Evolutionary conservation across 73 alveolate genomes (phyloP).

Genomic region (Symbiodinium pilosum): DNA sequence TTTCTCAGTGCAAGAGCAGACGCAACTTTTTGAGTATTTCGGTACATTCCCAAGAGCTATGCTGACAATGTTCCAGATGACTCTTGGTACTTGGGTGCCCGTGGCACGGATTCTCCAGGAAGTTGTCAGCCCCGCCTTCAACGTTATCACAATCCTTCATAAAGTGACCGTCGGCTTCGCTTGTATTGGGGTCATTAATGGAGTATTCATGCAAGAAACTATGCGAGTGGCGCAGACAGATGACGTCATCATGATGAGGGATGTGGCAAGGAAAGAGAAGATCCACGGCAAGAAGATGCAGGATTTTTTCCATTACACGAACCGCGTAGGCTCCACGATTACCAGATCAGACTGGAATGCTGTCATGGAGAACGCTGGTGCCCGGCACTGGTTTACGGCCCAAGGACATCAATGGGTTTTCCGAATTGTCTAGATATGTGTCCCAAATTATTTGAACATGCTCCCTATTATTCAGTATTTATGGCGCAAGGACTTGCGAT

Average conservation of each 20-base stretch:
- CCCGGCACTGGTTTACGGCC: conserved; percentile 86
- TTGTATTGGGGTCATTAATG: conserved; percentile 30
- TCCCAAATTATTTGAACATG: too few relatives aligned
- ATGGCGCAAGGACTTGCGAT: conserved; percentile 35
- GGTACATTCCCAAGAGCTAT: conserved; percentile 70
- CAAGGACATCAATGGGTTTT: conserved; percentile 30
- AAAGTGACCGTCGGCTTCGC: conserved; percentile 90
- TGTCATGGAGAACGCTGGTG: conserved; percentile 49
- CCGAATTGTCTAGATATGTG: too few relatives aligned
- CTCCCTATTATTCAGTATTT: too few relatives aligned
- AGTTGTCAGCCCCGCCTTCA: conserved; percentile 57
- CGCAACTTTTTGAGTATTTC: conserved; percentile 33
- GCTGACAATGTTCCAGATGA: conserved; percentile 90
- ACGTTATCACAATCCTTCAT: conserved; percentile 49
- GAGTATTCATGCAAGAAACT: conserved; percentile 81
- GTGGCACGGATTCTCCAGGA: conserved; percentile 77
- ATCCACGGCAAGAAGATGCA: conserved; percentile 69
- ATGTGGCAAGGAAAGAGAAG: conserved; percentile 73
- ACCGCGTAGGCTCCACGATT: conserved; percentile 53
- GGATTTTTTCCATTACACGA: conserved; percentile 51
- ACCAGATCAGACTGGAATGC: conserved; percentile 38
- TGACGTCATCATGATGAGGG: conserved; percentile 90
- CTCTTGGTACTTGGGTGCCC: conserved; percentile 83
- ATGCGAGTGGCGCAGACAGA: conserved; percentile 80
- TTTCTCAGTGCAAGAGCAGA: conserved; percentile 14